A percentile compares a stretch with the other conserved stretches of the same genome.
phyloP scores from a whole-genome alignment of 2,329 filamentous ascomycete species.

The Aspergillus ustus region DNA sequence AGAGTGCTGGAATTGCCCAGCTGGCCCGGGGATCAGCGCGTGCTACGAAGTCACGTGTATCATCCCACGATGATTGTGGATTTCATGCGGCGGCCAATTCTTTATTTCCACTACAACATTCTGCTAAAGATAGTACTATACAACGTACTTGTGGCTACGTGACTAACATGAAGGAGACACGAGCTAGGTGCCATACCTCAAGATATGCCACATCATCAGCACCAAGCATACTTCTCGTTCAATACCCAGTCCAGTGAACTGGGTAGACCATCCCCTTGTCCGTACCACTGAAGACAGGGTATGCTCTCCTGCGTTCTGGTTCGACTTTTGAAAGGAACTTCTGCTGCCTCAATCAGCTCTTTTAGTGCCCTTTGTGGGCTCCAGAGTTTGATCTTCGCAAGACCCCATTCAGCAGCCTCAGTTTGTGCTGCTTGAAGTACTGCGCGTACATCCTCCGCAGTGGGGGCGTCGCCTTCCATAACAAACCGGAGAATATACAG shows the following conservation, averaged over 20 bases:
- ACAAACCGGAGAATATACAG: constrained; percentile 13
- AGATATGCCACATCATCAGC: constrained; percentile 18
- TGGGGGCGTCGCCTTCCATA: neutral
- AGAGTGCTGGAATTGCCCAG: neutral
- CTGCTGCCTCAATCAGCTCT: neutral
- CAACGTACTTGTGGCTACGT: neutral
- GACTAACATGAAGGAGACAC: neutral
- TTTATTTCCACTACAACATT: neutral
- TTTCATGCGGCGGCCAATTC: neutral
- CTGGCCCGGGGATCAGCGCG: neutral
- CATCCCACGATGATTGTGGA: neutral
- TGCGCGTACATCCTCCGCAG: neutral
- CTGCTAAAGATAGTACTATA: neutral
- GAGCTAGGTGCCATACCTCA: neutral
- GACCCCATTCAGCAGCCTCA: constrained; percentile 29
- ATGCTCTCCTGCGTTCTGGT: constrained; percentile 22
- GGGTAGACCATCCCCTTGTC: constrained; percentile 17
- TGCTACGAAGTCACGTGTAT: neutral
- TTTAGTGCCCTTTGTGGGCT: constrained; percentile 20
- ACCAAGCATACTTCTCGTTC: constrained; percentile 40
- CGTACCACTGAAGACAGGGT: constrained; percentile 27
- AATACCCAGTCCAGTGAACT: constrained; percentile 32
- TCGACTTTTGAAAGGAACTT: neutral
- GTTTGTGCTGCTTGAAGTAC: constrained; percentile 25
- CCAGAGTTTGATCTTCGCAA: constrained; percentile 29